Evolutionary conservation across 2,329 filamentous ascomycete species (phyloP).

Genomic region (Periconia digitata): DNA sequence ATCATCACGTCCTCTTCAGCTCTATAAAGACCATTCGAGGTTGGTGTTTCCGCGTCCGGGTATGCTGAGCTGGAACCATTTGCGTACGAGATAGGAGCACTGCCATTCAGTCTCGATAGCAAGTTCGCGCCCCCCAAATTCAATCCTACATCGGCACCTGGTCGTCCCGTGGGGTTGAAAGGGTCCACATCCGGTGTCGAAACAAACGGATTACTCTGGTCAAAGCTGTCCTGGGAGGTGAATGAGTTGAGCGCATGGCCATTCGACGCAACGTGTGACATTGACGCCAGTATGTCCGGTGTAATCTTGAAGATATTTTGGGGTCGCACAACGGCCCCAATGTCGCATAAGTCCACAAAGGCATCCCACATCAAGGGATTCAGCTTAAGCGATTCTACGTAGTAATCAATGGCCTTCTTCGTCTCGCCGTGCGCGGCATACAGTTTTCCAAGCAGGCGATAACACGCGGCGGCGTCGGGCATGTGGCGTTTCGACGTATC

Average conservation of each 20-base stretch:
- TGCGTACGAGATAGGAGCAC: slow-evolving; percentile 30
- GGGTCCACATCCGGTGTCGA: slow-evolving; percentile 47
- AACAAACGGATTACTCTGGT: slow-evolving; percentile 33
- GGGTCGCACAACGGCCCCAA: slow-evolving; percentile 73
- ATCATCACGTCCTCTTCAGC: slow-evolving; percentile 50
- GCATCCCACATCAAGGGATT: slow-evolving; percentile 99
- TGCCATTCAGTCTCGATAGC: slow-evolving; percentile 49
- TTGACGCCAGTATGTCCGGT: slow-evolving; percentile 59
- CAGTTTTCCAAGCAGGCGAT: slow-evolving; percentile 82
- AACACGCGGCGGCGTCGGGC: slow-evolving; percentile 82
- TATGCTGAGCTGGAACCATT: slow-evolving; percentile 14
- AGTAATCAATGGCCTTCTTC: slow-evolving; percentile 81
- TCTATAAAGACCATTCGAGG: slow-evolving; percentile 42
- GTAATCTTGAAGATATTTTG: slow-evolving; percentile 84
- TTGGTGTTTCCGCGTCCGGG: slow-evolving; percentile 51
- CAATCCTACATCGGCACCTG: slow-evolving; percentile 35
- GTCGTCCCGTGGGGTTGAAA: slow-evolving; percentile 44
- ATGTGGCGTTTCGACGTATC: slow-evolving; percentile 71
- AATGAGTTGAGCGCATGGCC: slow-evolving; percentile 16
- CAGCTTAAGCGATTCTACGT: slow-evolving; percentile 81
- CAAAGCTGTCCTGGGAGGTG: slow-evolving; percentile 19
- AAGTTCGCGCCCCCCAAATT: slow-evolving; percentile 41
- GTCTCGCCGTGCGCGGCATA: slow-evolving; percentile 78
- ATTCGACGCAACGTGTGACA: slow-evolving; percentile 38
- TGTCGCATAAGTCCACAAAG: slow-evolving; percentile 84